These are phyloP conservation scores for Trichosporon sp. DNA, from an alignment of 1,284 basidiomycete species.

Conservation along the genomic window DNA sequence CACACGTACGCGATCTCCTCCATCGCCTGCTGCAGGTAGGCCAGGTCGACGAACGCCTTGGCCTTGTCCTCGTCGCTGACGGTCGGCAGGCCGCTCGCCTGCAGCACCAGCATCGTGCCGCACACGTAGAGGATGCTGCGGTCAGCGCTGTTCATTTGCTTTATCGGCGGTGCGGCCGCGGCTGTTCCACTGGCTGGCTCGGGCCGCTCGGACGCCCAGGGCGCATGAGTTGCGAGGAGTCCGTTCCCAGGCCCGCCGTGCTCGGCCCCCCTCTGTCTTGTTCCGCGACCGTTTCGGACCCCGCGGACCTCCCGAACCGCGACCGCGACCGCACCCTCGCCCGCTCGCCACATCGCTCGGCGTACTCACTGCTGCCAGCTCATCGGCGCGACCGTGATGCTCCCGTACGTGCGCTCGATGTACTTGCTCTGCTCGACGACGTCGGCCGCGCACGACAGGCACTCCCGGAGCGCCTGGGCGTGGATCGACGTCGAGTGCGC, in stretches of 20 bases:
- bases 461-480: conserved; percentile 11
- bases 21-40: conserved; percentile 16
- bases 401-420: conserved; percentile 6
- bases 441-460: conserved; percentile 16
- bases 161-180: no score
- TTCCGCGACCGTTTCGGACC: no score
- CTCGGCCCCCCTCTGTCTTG: not conserved
- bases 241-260: not conserved
- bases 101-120: conserved; percentile 25
- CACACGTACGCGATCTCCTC: conserved; percentile 21
- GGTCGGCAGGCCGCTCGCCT: conserved; percentile 19
- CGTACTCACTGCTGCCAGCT: conserved; percentile 20
- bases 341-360: not conserved
- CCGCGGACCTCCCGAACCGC: not conserved
- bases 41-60: conserved; percentile 15
- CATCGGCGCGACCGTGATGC: conserved; percentile 15
- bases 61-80: conserved; percentile 12
- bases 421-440: conserved; percentile 23
- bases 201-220: no score
- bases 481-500: conserved; percentile 12
- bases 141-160: not conserved
- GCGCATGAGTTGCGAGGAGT: no score
- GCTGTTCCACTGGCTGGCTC: no score
- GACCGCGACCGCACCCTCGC: no score
- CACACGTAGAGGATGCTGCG: conserved; percentile 22